Conservation (phyloP, 1,284 basidiomycete genomes). For the Pseudozyma pruni region DNA sequence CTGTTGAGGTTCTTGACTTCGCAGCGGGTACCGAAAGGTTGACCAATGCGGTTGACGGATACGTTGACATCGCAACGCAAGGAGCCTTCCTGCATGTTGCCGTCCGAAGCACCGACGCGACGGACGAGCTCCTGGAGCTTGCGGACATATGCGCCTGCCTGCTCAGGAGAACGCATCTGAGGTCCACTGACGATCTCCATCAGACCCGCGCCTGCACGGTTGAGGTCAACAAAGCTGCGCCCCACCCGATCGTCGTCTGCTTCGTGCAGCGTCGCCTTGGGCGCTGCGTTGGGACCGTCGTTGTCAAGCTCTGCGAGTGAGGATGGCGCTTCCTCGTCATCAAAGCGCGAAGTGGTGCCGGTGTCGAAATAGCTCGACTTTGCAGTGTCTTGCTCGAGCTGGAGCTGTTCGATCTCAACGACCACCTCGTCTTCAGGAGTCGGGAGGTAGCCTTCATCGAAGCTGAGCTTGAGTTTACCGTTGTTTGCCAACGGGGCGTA, state of each 20-base stretch:
- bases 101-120: conserved; percentile 86
- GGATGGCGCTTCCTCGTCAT: not conserved
- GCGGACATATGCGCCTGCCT: conserved; percentile 88
- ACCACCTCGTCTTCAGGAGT: conserved; percentile 68
- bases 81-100: conserved; percentile 87
- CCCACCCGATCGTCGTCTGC: conserved; percentile 72
- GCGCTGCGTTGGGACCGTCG: not conserved
- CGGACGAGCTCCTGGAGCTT: conserved; percentile 84
- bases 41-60: conserved; percentile 73
- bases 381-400: conserved; percentile 96
- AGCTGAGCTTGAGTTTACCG: conserved; percentile 74
- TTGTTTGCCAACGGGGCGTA: conserved; percentile 84
- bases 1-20: conserved; percentile 99
- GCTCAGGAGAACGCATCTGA: conserved; percentile 88
- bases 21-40: conserved; percentile 82
- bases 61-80: conserved; percentile 96
- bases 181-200: conserved; percentile 97
- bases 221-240: conserved; percentile 77
- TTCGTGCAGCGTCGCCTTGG: conserved; percentile 15
- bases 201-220: conserved; percentile 86
- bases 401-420: conserved; percentile 90
- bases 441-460: conserved; percentile 60
- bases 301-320: not conserved
- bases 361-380: conserved; percentile 77
- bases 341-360: conserved; percentile 65